A percentile compares a stretch with the other conserved stretches of the same genome.
Conservation (phyloP, 345 rosid species). For the Eucalyptus erythrocorys region DNA sequence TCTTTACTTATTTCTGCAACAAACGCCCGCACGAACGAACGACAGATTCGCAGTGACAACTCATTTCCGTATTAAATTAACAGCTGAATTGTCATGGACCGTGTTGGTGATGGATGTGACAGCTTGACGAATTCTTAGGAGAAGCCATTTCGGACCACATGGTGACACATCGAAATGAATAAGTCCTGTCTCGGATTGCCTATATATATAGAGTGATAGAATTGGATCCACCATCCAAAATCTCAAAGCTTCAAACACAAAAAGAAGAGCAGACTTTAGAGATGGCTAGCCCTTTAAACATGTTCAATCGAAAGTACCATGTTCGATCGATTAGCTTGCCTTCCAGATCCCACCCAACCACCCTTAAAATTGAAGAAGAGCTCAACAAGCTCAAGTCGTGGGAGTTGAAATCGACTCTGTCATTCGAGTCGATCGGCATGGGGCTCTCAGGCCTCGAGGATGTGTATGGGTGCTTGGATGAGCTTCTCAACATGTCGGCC, state of each 20-base stretch:
- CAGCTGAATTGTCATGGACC: background rate
- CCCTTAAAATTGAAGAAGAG: slow-evolving; percentile 30
- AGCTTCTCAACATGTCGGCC: slow-evolving; percentile 45
- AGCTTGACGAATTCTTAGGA: background rate
- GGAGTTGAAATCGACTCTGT: slow-evolving; percentile 8
- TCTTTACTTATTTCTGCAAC: background rate
- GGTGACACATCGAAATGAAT: background rate
- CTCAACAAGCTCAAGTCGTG: slow-evolving; percentile 25
- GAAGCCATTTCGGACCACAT: background rate
- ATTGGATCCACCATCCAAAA: background rate
- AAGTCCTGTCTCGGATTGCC: background rate
- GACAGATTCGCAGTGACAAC: background rate
- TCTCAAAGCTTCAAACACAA: background rate
- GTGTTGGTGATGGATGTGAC: background rate
- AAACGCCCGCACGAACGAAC: background rate
- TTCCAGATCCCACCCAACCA: slow-evolving; percentile 59
- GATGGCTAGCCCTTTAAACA: background rate
- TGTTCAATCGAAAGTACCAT: slow-evolving; percentile 1
- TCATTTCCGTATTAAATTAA: background rate
- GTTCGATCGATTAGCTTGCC: slow-evolving; percentile 66
- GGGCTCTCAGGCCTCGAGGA: slow-evolving; percentile 33
- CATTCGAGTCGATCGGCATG: slow-evolving; percentile 12
- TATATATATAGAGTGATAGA: background rate
- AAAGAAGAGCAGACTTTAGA: background rate
- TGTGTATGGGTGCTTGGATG: slow-evolving; percentile 27